phyloP scores from a whole-genome alignment of 495 filamentous ascomycete species.

The Delitschia confertaspora region DNA sequence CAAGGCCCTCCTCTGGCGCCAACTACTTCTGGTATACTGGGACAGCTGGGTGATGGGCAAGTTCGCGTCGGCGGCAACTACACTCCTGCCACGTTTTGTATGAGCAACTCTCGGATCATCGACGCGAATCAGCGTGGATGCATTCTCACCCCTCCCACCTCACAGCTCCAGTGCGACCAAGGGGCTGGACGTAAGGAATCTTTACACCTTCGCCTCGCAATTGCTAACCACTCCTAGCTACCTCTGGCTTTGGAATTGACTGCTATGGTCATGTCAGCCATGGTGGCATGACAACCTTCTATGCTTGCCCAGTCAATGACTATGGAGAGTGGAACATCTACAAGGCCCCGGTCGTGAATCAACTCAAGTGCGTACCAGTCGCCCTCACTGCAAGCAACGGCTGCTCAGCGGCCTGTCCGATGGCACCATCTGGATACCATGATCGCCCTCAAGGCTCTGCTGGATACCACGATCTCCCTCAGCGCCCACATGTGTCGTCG shows the following conservation, averaged over 20 bases:
- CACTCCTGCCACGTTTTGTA: conserved; percentile 7
- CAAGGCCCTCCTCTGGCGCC: conserved; percentile 1
- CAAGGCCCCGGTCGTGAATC: conserved; percentile 6
- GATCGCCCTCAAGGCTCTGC: too few relatives aligned
- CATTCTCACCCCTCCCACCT: conserved; percentile 48
- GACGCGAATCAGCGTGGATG: conserved; percentile 49
- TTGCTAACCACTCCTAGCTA: conserved; percentile 3
- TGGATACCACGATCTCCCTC: too few relatives aligned
- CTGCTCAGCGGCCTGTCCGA: too few relatives aligned
- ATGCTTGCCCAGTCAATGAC: conserved; percentile 27
- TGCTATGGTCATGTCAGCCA: conserved; percentile 22
- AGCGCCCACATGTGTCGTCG: too few relatives aligned
- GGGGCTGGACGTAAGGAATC: conserved; percentile 35
- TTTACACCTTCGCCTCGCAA: not conserved
- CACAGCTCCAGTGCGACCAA: conserved; percentile 58
- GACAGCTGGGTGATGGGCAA: conserved; percentile 49
- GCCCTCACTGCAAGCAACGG: conserved; percentile 12
- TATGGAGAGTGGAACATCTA: conserved; percentile 27
- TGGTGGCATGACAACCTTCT: conserved; percentile 15
- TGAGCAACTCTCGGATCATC: conserved; percentile 29
- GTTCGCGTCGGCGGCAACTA: conserved; percentile 40
- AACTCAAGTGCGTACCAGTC: conserved; percentile 22
- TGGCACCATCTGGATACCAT: too few relatives aligned
- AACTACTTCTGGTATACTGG: conserved; percentile 40
- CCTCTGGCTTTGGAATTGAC: conserved; percentile 30